Base-by-base conservation (phyloP, 768 basidiomycete genomes). In the Mycena pura region DNA sequence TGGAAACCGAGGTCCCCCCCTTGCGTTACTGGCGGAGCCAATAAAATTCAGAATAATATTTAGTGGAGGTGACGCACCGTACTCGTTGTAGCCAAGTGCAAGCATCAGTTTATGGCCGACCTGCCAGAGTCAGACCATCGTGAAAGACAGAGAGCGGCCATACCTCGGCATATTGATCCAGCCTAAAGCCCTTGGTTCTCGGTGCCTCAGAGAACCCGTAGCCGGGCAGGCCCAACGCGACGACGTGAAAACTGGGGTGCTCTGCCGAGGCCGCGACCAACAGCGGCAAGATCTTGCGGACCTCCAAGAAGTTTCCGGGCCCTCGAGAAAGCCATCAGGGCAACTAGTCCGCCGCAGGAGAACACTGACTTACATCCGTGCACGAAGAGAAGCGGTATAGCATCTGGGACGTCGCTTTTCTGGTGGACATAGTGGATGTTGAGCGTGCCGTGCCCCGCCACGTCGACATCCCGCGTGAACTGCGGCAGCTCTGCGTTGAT, bases 301-400 rank as follows among this genome's bases (percentile, higher is more conserved):
- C 82, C 73, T 89, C 86, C 21, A 82, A 54, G 68, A 87, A 86
- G 53, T 81, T 78, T 52, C 88, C 87, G 0, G 87, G 86, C 88
- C 88, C 86, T 86, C 57, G 13, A n/a, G 44, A 34, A 10, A n/a
- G 31, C 15, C 7, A 27, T 7, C 3, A 2, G 22, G 8, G 14
- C 4, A 4, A 6, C 19, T 32, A 10, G 15, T 10, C 2, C 15
- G 10, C 13, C 24, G 47, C 21, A 19, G 3, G 28, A 25, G 15
- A 51, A 50, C 21, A 49, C 6, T 24, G 14, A 69, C 75, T 46
- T 53, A 77, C 86, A 88, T 38, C 87, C 87, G 57, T 89, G 87
- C 15, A 87, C 78, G 62, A 84, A 88, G 27, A 88, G 72, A 17
- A 89, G 69, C 1, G 87, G 86, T 28, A 88, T 83, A 0, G 86